Evolutionary conservation across 305 asterid species (phyloP).

Genomic region (Fraxinus angustifolia): DNA sequence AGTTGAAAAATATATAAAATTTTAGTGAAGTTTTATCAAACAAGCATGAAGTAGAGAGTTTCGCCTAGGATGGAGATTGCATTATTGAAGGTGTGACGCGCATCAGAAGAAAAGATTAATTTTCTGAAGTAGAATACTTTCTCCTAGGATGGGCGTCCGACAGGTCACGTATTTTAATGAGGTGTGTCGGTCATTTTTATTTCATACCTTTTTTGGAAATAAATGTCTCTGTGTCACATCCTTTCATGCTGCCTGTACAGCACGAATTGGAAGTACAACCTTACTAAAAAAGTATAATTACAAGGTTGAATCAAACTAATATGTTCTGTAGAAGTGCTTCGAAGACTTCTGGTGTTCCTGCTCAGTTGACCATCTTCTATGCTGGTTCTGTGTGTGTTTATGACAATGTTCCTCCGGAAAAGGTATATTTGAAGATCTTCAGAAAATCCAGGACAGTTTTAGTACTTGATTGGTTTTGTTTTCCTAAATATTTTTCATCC

Average conservation of each 20-base stretch:
- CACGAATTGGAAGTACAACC: not conserved
- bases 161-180: not conserved
- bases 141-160: not conserved
- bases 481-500: not conserved
- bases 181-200: not conserved
- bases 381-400: conserved; percentile 76
- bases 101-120: not conserved
- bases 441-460: not conserved
- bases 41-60: not conserved
- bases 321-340: conserved; percentile 41
- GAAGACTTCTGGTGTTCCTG: conserved; percentile 41
- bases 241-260: not conserved
- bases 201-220: not conserved
- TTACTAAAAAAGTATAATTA: not conserved
- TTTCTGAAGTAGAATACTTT: not conserved
- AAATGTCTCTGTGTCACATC: not conserved
- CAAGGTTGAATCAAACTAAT: conserved; percentile 18
- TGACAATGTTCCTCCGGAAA: conserved; percentile 66
- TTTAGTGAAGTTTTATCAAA: not conserved
- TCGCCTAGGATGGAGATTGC: not conserved
- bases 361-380: conserved; percentile 79
- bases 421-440: conserved; percentile 37
- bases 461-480: not conserved
- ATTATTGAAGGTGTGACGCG: not conserved
- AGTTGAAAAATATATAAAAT: not conserved